Percentiles rank a stretch among this genome's conserved stretches.
Conservation (phyloP, 345 rosid species). For the Citrus trifoliata region DNA sequence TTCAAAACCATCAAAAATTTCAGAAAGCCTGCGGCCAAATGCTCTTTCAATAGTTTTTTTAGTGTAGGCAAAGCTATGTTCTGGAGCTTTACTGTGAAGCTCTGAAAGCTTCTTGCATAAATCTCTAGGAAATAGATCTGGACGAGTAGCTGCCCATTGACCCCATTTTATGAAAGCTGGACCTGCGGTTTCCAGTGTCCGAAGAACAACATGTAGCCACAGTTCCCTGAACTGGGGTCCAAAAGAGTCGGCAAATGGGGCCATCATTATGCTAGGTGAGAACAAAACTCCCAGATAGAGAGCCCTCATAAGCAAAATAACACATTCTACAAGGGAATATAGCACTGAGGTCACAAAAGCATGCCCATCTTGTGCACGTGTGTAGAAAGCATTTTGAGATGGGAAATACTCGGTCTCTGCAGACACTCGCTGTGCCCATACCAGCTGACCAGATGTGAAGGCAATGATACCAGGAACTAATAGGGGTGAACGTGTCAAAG, state of each 20-base stretch:
- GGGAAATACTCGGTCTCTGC: constrained; percentile 43
- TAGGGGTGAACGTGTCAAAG: constrained; percentile 61
- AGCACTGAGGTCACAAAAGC: constrained; percentile 48
- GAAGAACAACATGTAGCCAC: constrained; percentile 71
- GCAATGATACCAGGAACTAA: constrained; percentile 64
- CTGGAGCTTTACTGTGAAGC: constrained; percentile 90
- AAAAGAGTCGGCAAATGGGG: constrained; percentile 56
- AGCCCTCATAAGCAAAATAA: constrained; percentile 65
- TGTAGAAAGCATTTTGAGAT: constrained; percentile 45
- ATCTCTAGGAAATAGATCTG: constrained; percentile 91
- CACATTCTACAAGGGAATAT: constrained; percentile 48
- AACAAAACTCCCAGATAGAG: constrained; percentile 63
- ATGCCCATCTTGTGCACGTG: constrained; percentile 57
- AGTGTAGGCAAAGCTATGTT: constrained; percentile 85
- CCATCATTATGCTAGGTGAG: constrained; percentile 76
- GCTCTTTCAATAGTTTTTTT: constrained; percentile 77
- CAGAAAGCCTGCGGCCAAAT: constrained; percentile 83
- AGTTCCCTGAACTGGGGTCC: constrained; percentile 59
- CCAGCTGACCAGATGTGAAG: constrained; percentile 48
- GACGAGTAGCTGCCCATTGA: constrained; percentile 98
- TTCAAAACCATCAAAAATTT: constrained; percentile 85
- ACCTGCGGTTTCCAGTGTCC: constrained; percentile 79
- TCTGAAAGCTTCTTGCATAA: constrained; percentile 82
- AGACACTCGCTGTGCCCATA: constrained; percentile 53
- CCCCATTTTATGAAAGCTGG: constrained; percentile 99